phyloP scores from a whole-genome alignment of 768 basidiomycete genomes.

The Postia placenta region DNA sequence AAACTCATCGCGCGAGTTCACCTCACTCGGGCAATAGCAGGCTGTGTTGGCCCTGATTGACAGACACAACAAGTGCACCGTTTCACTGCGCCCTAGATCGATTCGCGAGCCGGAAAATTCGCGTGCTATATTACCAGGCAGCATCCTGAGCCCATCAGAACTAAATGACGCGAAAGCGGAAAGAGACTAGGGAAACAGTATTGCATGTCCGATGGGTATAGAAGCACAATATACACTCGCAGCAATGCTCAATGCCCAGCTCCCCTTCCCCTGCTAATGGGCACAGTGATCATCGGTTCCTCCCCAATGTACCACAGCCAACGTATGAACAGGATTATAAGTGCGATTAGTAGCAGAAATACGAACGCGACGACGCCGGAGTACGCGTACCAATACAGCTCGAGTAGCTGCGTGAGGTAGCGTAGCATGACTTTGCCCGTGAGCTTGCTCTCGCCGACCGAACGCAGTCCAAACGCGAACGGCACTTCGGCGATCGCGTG shows the following conservation, averaged over 20 bases:
- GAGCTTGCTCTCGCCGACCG: conserved; percentile 26
- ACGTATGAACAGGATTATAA: neutral
- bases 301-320: neutral
- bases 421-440: conserved; percentile 24
- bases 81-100: too few relatives aligned
- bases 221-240: neutral
- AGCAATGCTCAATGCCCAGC: neutral
- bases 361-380: conserved; percentile 15
- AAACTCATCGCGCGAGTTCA: too few relatives aligned
- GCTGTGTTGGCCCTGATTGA: too few relatives aligned
- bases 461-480: conserved; percentile 24
- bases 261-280: neutral
- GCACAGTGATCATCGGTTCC: neutral
- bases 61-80: too few relatives aligned
- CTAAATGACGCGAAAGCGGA: too few relatives aligned
- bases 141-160: too few relatives aligned
- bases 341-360: neutral
- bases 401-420: conserved; percentile 24
- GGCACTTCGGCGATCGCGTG: conserved; percentile 24
- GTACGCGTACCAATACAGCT: conserved; percentile 25
- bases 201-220: neutral
- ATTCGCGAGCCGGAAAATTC: too few relatives aligned
- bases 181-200: too few relatives aligned
- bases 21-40: too few relatives aligned
- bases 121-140: too few relatives aligned